Evolutionary conservation across 768 basidiomycete species (phyloP).

Genomic region (Obba rivulosa): DNA sequence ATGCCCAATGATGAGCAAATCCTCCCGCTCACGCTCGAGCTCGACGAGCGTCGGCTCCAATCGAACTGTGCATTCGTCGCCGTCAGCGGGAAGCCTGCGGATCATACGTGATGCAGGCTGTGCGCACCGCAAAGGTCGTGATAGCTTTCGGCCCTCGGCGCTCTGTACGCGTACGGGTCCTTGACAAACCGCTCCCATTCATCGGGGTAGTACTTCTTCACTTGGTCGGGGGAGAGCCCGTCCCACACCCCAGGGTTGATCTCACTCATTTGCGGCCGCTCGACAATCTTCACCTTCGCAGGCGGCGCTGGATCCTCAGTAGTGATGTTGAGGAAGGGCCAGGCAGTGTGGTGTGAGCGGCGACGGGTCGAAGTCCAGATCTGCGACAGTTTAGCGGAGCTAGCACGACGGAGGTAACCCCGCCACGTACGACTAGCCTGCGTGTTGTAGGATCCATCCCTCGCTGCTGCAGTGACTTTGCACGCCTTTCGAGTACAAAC

Average conservation of each 20-base stretch:
- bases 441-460: conserved; percentile 58
- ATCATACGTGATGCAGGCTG: neutral
- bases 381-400: conserved; percentile 35
- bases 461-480: conserved; percentile 68
- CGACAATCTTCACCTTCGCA: conserved; percentile 74
- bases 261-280: conserved; percentile 96
- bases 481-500: conserved; percentile 80
- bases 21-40: conserved; percentile 89
- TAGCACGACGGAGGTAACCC: too few relatives aligned
- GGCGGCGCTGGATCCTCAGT: conserved; percentile 19
- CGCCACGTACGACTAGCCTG: conserved; percentile 54
- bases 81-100: neutral
- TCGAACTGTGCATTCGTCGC: conserved; percentile 53
- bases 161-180: conserved; percentile 90
- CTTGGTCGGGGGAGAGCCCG: conserved; percentile 86
- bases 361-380: conserved; percentile 97
- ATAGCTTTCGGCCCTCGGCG: conserved; percentile 93
- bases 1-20: conserved; percentile 93
- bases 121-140: conserved; percentile 82
- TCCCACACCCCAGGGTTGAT: conserved; percentile 99
- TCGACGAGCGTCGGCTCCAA: conserved; percentile 92
- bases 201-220: conserved; percentile 83
- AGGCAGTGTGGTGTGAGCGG: conserved; percentile 91
- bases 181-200: conserved; percentile 92
- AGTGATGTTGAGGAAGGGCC: conserved; percentile 68